Evolutionary conservation across 1,284 basidiomycete genomes (phyloP).

Genomic region (Melanopsichium pennsylvanicum): DNA sequence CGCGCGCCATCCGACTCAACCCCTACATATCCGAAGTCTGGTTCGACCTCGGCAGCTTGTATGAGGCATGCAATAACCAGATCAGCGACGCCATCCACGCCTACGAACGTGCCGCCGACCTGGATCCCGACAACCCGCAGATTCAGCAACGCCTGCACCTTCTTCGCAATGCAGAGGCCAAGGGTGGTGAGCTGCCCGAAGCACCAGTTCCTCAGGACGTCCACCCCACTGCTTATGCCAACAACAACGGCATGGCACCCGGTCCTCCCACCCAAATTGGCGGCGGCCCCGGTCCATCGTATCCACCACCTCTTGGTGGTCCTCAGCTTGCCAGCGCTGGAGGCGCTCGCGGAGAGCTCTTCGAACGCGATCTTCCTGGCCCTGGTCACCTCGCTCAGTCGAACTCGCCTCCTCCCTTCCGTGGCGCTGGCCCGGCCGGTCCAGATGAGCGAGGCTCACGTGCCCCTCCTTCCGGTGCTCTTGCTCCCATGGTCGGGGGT

Average conservation of each 20-base stretch:
- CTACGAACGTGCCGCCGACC: constrained; percentile 70
- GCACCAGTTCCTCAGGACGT: constrained; percentile 92
- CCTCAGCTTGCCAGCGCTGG: constrained; percentile 45
- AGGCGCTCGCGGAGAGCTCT: constrained; percentile 22
- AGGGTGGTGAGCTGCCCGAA: constrained; percentile 77
- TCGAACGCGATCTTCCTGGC: constrained; percentile 50
- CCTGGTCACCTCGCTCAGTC: constrained; percentile 42
- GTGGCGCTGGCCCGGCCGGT: constrained; percentile 40
- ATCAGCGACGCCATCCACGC: constrained; percentile 98
- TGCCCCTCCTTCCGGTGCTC: constrained; percentile 32
- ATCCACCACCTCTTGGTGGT: constrained; percentile 34
- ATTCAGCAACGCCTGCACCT: constrained; percentile 67
- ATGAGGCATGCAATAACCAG: constrained; percentile 99
- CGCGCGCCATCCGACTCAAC: constrained; percentile 96
- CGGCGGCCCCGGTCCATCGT: constrained; percentile 33
- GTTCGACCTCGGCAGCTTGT: constrained; percentile 96
- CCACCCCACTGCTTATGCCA: constrained; percentile 84
- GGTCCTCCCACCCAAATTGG: constrained; percentile 56
- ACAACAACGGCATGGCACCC: constrained; percentile 47
- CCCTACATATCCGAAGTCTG: constrained; percentile 99
- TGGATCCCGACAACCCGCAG: constrained; percentile 60
- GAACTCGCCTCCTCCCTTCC: constrained; percentile 52
- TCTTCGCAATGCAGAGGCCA: constrained; percentile 81
- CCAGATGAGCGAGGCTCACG: constrained; percentile 49
- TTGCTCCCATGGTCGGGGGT: constrained; percentile 38